phyloP scores from a whole-genome alignment of 805 yeast species.

The Zygoascus bituminiphila region DNA sequence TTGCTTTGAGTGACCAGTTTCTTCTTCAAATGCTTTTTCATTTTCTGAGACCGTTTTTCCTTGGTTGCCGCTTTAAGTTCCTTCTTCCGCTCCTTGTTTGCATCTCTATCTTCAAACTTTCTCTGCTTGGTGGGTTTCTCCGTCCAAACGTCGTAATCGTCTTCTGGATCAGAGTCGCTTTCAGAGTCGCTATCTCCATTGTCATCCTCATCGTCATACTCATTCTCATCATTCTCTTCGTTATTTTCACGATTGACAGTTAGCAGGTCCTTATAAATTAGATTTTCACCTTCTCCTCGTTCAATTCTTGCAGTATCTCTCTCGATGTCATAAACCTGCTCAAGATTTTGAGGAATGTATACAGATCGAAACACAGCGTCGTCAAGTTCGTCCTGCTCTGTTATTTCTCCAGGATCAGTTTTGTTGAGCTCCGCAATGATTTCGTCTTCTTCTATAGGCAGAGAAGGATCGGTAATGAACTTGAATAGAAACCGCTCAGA shows the following conservation, averaged over 20 bases:
- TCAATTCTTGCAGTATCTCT: conserved; percentile 67
- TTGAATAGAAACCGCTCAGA: conserved; percentile 77
- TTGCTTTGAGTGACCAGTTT: conserved; percentile 53
- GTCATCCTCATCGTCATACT: conserved; percentile 28
- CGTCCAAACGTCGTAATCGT: conserved; percentile 37
- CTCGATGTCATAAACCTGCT: conserved; percentile 46
- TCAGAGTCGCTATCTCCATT: conserved; percentile 29
- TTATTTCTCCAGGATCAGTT: conserved; percentile 22
- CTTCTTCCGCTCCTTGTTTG: conserved; percentile 64
- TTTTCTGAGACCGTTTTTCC: conserved; percentile 72
- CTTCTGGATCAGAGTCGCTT: conserved; percentile 23
- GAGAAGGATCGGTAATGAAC: conserved; percentile 41
- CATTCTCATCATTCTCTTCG: conserved; percentile 22
- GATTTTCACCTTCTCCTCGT: conserved; percentile 71
- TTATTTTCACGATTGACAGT: conserved; percentile 16
- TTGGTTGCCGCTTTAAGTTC: conserved; percentile 68
- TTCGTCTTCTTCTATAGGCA: conserved; percentile 21
- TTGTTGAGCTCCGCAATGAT: conserved; percentile 27
- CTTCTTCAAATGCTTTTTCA: conserved; percentile 78
- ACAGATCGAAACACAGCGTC: conserved; percentile 85
- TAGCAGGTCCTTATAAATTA: conserved; percentile 39
- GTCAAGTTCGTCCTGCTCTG: conserved; percentile 46
- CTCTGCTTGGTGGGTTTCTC: conserved; percentile 53
- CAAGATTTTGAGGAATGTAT: conserved; percentile 63
- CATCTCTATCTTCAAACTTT: conserved; percentile 70